phyloP scores from a whole-genome alignment of 192 early-diverging fungal species.

The Blastocladiella britannica region DNA sequence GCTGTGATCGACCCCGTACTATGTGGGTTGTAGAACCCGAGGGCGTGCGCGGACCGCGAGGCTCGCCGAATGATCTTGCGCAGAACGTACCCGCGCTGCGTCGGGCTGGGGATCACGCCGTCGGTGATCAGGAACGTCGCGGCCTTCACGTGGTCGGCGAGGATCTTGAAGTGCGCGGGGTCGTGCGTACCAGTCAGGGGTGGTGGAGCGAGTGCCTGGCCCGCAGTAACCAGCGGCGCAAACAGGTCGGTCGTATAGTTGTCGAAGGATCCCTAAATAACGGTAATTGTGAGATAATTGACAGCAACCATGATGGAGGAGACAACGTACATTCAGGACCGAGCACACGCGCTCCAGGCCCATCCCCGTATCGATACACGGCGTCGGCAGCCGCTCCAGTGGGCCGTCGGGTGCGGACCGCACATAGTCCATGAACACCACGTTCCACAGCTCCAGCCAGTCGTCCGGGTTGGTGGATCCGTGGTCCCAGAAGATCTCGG shows the following conservation, averaged over 20 bases:
- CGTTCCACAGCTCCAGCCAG: conserved; percentile 43
- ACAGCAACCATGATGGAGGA: neutral
- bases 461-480: conserved; percentile 15
- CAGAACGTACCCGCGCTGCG: conserved; percentile 33
- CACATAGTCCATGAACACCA: conserved; percentile 41
- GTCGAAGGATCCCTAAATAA: conserved; percentile 14
- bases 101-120: conserved; percentile 33
- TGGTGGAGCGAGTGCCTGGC: neutral
- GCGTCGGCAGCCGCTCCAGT: conserved; percentile 20
- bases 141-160: conserved; percentile 32
- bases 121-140: conserved; percentile 34
- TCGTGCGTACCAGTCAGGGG: no score
- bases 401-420: no score
- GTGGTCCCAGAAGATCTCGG: conserved; percentile 45
- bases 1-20: neutral
- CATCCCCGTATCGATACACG: conserved; percentile 41
- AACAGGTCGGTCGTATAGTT: conserved; percentile 35
- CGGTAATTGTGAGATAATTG: neutral
- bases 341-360: conserved; percentile 30
- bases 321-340: conserved; percentile 15
- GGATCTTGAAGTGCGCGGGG: conserved; percentile 9
- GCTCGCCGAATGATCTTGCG: conserved; percentile 35
- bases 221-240: conserved; percentile 11
- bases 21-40: conserved; percentile 14
- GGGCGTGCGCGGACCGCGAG: conserved; percentile 27